A percentile compares a stretch with the other conserved stretches of the same genome.
Conservation (phyloP, 345 rosid species). For the Capsella bursapastoris region DNA sequence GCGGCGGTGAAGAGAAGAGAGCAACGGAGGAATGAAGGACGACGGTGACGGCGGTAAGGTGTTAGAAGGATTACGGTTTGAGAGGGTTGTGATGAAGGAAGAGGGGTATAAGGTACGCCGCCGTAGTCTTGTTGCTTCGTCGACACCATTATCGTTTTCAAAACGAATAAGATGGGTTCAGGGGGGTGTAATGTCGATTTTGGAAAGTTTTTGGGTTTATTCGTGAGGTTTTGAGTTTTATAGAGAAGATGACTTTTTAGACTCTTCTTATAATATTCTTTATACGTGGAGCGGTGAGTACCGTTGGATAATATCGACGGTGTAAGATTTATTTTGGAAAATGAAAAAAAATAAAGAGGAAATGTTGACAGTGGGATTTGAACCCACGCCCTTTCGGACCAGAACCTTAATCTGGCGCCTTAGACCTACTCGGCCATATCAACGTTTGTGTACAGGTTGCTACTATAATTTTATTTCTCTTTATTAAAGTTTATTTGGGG, state of each 20-base stretch:
- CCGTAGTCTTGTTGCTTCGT: constrained; percentile 42
- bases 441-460: constrained; percentile 36
- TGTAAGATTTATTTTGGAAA: background rate
- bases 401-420: constrained; percentile 99
- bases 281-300: background rate
- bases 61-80: constrained; percentile 63
- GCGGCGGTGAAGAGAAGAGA: constrained; percentile 50
- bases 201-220: background rate
- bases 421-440: constrained; percentile 99
- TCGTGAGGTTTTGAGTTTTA: background rate
- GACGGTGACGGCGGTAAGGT: constrained; percentile 44
- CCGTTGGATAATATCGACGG: background rate
- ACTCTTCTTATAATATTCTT: background rate
- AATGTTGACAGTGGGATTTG: constrained; percentile 91
- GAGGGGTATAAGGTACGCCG: constrained; percentile 43
- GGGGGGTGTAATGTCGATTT: background rate
- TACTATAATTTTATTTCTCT: too few relatives aligned
- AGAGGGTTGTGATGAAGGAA: constrained; percentile 33
- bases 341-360: background rate
- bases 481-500: too few relatives aligned
- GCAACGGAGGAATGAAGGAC: constrained; percentile 43
- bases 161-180: background rate
- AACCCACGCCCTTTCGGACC: constrained; percentile 99
- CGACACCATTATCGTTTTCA: constrained; percentile 44
- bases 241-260: background rate